phyloP scores from a whole-genome alignment of 768 basidiomycete species.

The Amanita pallidorosea region DNA sequence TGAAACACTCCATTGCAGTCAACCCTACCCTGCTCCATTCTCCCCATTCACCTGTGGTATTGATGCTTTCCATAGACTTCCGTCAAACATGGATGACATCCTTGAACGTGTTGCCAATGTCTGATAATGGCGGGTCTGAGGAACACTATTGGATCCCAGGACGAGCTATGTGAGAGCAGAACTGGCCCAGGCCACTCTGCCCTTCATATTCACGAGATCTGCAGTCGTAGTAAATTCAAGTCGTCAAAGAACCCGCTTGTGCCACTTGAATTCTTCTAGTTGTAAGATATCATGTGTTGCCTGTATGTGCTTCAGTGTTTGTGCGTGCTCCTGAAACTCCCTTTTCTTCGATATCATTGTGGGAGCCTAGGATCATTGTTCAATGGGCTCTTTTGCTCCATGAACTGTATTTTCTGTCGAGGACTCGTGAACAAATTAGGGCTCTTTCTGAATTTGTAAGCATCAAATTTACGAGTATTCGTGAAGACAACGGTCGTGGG shows the following conservation, averaged over 20 bases:
- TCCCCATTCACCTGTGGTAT: no score
- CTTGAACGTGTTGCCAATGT: no score
- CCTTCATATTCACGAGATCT: constrained; percentile 97
- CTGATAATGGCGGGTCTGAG: no score
- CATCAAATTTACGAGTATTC: no score
- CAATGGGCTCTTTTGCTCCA: constrained; percentile 79
- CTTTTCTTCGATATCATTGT: constrained; percentile 73
- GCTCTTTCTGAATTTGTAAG: no score
- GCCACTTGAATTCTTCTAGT: constrained; percentile 89
- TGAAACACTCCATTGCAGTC: no score
- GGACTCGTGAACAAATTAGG: neutral
- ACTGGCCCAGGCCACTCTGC: constrained; percentile 96
- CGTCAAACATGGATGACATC: no score
- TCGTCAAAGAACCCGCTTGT: constrained; percentile 89
- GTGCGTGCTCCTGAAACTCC: constrained; percentile 55
- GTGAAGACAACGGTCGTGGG: no score
- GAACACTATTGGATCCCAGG: no score
- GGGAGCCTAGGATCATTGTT: constrained; percentile 72
- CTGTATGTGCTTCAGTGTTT: constrained; percentile 73
- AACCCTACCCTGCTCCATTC: no score
- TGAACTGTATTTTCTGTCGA: constrained; percentile 78
- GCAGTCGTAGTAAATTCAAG: constrained; percentile 81
- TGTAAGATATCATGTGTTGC: constrained; percentile 89
- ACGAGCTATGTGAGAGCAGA: no score
- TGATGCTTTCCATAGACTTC: no score